Evolutionary conservation across 139 green algal species (phyloP).

Genomic region (Picochlorum sp.): DNA sequence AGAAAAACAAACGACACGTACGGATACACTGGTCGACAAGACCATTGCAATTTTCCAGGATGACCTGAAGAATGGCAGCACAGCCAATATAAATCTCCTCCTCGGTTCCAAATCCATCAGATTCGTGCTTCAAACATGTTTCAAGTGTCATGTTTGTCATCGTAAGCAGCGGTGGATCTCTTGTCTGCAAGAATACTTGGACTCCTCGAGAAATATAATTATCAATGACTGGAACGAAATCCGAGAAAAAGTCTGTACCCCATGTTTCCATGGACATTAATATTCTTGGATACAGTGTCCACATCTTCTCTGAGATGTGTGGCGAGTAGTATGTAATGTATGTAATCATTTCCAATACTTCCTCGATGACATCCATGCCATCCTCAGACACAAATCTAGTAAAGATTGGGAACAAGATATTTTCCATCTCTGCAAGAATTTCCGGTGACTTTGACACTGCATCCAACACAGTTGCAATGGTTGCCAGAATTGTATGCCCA

Average conservation of each 20-base stretch:
- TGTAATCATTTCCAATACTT: constrained; percentile 61
- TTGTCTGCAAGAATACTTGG: constrained; percentile 51
- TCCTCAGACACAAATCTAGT: constrained; percentile 51
- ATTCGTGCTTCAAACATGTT: constrained; percentile 45
- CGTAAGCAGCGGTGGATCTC: neutral
- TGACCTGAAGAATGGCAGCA: constrained; percentile 70
- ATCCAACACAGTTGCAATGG: constrained; percentile 85
- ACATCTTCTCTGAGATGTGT: constrained; percentile 68
- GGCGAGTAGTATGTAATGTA: constrained; percentile 88
- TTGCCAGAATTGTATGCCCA: constrained; percentile 78
- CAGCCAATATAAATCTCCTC: constrained; percentile 39
- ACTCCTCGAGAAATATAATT: constrained; percentile 85
- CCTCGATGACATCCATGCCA: constrained; percentile 87
- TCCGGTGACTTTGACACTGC: constrained; percentile 59
- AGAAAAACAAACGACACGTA: constrained; percentile 24
- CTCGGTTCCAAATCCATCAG: neutral
- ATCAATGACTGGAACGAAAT: constrained; percentile 78
- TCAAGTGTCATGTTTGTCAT: constrained; percentile 9
- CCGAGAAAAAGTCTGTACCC: constrained; percentile 81
- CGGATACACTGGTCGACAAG: constrained; percentile 71
- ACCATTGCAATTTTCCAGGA: constrained; percentile 70
- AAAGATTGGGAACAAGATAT: constrained; percentile 79
- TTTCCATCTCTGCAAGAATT: constrained; percentile 75
- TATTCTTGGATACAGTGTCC: constrained; percentile 82
- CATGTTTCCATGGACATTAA: constrained; percentile 63